Evolutionary conservation across 1,139 yeast species (phyloP).

Genomic region (Yarrowia galli): DNA sequence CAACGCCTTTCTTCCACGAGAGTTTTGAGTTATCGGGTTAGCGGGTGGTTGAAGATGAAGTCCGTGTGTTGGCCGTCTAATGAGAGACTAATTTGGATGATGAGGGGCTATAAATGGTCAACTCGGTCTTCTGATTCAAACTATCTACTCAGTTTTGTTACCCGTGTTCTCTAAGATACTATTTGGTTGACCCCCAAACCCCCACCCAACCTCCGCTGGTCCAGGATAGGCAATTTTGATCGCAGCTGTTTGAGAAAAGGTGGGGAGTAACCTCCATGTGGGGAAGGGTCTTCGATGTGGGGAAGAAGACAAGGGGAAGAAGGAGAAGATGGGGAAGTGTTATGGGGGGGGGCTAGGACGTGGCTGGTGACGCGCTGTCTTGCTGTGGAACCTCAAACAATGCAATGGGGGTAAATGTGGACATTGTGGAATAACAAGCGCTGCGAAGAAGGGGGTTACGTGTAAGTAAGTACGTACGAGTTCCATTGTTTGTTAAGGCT

Average conservation of each 20-base stretch:
- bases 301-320: conserved; percentile 1
- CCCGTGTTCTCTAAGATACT: neutral
- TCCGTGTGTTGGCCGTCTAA: neutral
- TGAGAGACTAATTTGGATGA: neutral
- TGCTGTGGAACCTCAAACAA: too few relatives aligned
- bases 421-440: too few relatives aligned
- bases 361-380: neutral
- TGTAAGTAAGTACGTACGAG: too few relatives aligned
- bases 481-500: too few relatives aligned
- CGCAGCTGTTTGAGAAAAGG: neutral
- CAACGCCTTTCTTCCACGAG: neutral
- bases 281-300: conserved; percentile 16
- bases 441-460: too few relatives aligned
- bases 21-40: conserved; percentile 22
- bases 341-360: neutral
- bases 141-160: neutral
- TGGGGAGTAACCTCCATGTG: conserved; percentile 2
- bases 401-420: too few relatives aligned
- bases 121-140: neutral
- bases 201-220: conserved; percentile 3
- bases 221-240: conserved; percentile 29
- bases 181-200: neutral
- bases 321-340: neutral
- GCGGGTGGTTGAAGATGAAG: neutral
- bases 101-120: too few relatives aligned